phyloP scores from a whole-genome alignment of 495 filamentous ascomycete species.

The Xylaria acuta region DNA sequence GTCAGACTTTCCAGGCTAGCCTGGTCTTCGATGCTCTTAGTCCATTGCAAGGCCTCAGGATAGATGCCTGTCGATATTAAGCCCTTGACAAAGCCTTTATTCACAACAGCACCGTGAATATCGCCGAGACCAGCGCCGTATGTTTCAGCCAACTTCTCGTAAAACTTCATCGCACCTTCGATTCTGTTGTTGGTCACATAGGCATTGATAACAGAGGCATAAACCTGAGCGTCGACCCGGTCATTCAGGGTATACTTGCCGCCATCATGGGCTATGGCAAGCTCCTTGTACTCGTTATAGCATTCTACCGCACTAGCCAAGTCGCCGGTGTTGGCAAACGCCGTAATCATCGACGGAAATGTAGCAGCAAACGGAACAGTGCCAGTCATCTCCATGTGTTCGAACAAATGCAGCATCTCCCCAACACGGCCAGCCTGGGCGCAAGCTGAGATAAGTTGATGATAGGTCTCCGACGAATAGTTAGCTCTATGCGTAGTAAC shows the following conservation, averaged over 20 bases:
- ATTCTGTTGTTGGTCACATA: constrained; percentile 81
- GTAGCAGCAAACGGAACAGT: constrained; percentile 77
- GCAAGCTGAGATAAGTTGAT: constrained; percentile 81
- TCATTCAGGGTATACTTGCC: constrained; percentile 73
- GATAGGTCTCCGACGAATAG: constrained; percentile 72
- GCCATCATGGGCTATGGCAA: constrained; percentile 80
- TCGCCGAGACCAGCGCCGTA: constrained; percentile 59
- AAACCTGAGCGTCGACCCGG: constrained; percentile 81
- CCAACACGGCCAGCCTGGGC: constrained; percentile 76
- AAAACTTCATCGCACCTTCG: constrained; percentile 80
- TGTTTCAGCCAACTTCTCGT: constrained; percentile 73
- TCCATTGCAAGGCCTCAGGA: constrained; percentile 70
- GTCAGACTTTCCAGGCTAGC: constrained; percentile 46
- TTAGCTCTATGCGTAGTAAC: constrained; percentile 64
- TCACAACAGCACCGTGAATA: constrained; percentile 72
- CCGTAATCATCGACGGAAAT: constrained; percentile 90
- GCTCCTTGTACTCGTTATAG: constrained; percentile 88
- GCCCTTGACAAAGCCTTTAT: constrained; percentile 76
- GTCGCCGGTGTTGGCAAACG: constrained; percentile 81
- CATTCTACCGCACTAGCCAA: constrained; percentile 89
- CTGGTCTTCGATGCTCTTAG: constrained; percentile 55
- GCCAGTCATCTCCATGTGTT: constrained; percentile 82
- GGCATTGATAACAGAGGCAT: constrained; percentile 84
- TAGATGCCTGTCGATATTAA: constrained; percentile 68
- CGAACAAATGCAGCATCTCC: constrained; percentile 88